Percentiles rank a stretch among this genome's conserved stretches.
Evolutionary conservation across 1,284 basidiomycete species (phyloP).

Genomic region (Rhodotorula sp.): DNA sequence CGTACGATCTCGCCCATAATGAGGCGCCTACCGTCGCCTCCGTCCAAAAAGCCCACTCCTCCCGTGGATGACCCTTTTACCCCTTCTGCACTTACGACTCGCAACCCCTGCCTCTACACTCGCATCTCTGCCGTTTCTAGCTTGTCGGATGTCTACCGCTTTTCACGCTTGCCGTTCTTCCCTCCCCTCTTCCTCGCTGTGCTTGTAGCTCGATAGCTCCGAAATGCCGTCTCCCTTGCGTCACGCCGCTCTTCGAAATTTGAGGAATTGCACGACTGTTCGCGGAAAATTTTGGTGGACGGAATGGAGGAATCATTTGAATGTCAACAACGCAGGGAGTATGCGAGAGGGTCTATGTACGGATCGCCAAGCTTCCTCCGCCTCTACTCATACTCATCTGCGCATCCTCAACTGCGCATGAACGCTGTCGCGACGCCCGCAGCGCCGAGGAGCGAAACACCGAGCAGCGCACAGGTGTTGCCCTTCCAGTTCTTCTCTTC

Average conservation of each 20-base stretch:
- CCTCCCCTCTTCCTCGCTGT: background rate
- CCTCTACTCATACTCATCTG: too few species aligned
- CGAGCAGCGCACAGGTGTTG: constrained; percentile 5
- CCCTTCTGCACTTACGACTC: background rate
- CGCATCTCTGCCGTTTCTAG: background rate
- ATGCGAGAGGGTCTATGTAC: background rate
- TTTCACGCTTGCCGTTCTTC: background rate
- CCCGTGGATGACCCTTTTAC: background rate
- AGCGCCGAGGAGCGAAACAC: constrained; percentile 10
- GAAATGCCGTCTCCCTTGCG: background rate
- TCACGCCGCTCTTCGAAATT: too few species aligned
- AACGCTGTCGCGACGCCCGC: background rate
- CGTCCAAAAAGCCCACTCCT: too few species aligned
- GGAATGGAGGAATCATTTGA: too few species aligned
- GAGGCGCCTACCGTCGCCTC: too few species aligned
- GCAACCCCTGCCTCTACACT: background rate
- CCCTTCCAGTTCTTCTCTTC: constrained; percentile 1
- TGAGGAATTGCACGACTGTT: too few species aligned
- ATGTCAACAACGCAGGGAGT: too few species aligned
- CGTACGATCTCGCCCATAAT: too few species aligned
- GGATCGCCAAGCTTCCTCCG: background rate
- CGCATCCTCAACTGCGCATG: background rate
- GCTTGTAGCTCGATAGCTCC: background rate
- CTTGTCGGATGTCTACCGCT: background rate
- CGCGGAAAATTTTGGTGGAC: too few species aligned